These are phyloP conservation scores for Elaeis guineensis DNA, from an alignment of 176 grass and related monocot genomes.

Conservation along the genomic window DNA sequence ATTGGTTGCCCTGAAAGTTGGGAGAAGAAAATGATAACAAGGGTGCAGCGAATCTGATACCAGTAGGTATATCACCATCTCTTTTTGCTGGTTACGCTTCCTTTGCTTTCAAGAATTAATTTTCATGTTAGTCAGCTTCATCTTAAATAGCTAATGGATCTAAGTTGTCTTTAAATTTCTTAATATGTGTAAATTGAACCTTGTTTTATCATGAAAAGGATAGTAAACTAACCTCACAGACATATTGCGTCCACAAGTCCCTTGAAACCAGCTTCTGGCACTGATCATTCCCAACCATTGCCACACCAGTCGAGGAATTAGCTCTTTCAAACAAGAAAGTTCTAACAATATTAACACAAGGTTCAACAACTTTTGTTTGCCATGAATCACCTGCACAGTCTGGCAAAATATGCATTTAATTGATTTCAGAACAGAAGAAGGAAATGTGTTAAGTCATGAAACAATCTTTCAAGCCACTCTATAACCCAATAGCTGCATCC, in stretches of 20 bases:
- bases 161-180: too few relatives aligned
- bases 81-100: too few relatives aligned
- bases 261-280: slow-evolving; percentile 17
- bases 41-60: too few relatives aligned
- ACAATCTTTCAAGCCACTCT: too few relatives aligned
- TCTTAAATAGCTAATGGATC: too few relatives aligned
- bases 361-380: slow-evolving; percentile 44
- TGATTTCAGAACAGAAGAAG: neutral
- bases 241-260: slow-evolving; percentile 70
- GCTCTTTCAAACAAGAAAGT: slow-evolving; percentile 40
- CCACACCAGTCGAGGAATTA: slow-evolving; percentile 9
- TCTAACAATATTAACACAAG: slow-evolving; percentile 43
- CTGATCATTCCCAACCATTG: slow-evolving; percentile 8
- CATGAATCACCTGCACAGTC: slow-evolving; percentile 45
- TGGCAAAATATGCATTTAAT: slow-evolving; percentile 21
- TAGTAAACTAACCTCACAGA: slow-evolving; percentile 54
- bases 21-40: too few relatives aligned
- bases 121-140: too few relatives aligned
- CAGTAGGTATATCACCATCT: too few relatives aligned
- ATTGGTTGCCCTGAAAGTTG: too few relatives aligned
- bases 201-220: neutral
- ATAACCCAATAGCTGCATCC: too few relatives aligned
- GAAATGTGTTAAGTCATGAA: neutral
- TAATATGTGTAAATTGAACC: too few relatives aligned
- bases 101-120: too few relatives aligned